Evolutionary conservation across 352 stramenopile genomes (phyloP), one percentile per base, ranked within the genome.

Genomic region (Phytophthora palmivora): DNA sequence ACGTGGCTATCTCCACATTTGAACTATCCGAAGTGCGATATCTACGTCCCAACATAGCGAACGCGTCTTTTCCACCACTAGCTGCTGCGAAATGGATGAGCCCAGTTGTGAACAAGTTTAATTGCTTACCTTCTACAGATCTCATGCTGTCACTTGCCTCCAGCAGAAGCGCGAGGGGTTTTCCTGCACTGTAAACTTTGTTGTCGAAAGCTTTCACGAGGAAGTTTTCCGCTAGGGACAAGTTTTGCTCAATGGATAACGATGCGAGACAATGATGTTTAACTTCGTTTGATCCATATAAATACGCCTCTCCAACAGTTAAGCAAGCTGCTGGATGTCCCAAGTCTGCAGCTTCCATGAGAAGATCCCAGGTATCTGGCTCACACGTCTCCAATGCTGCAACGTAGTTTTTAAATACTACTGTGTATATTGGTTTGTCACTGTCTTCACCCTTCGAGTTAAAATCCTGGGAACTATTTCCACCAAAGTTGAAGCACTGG

Each of bases 31-130:
- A 12, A 30, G 18, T 2, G 4, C 48, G 26, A 53, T 94, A 91
- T 45, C 72, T 57, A 10, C 59, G 60, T 2, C 76, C 87, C 1
- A 95, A 66, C n/a, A 88, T 67, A 22, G 76, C 74, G 54, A 81
- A 90, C 2, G 75, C 74, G 18, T 84, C 70, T 24, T 73, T 82
- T 28, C 43, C 46, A 14, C 82, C 77, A 14, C 47, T 43, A n/a
- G 66, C 58, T 24, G 82, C 82, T 41, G 74, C 74, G 15, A 85
- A 57, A 57, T 92, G 76, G 30, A 83, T 67, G 15, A 92, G 51
- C 0, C 82, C 82, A 9, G 68, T 47, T 19, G 66, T 72, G 14
- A 84, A 49, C 4, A 39, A 36, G 21, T 38, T 24, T n/a, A 54
- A 16, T 22, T 19, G 18, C 14, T 1, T 7, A 38, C 22, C 9